Base-by-base conservation (phyloP, 805 yeast genomes). In the Yarrowia sp. region DNA sequence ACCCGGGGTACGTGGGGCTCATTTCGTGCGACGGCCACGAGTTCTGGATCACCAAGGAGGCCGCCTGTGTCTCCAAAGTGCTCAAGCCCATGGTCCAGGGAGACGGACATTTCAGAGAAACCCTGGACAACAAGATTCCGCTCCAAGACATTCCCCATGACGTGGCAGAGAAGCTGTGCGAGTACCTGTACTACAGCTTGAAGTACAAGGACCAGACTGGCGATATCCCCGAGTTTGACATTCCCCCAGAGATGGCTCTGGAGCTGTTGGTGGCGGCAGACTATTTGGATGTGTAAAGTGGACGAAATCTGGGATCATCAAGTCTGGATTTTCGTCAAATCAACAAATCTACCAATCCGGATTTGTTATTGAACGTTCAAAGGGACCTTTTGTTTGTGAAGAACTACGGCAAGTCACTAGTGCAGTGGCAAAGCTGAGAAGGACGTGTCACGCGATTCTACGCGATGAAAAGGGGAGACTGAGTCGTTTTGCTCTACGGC, bases 261-360 rank as follows among this genome's bases (percentile, higher is more conserved):
- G 98, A 95, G 76, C 80, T 94, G 72, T 79, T 95, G 55, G 94
- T 95, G 45, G 97, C 97, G 35, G 97, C 98, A 1, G 99, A 95
- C 76, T 94, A 86, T 76, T 79, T 92, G 73, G 94, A 91, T 42
- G 68, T 71, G 66, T 58, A 70, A 70, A 19, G 1, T 19, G 19
- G 19, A 19, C 1, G 19, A 19, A 19, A 19, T 19, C 19, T 19
- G 19, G 19, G 19, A 19, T 19, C 19, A 1, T 19, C 19, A 19
- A 19, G 19, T 19, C 19, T 19, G 19, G 19, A 19, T 19, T 19
- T 19, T 19, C 19, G 19, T 19, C 1, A 19, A 19, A 19, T 19
- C 19, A 19, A 1, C 19, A 19, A 19, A 19, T 19, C 19, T 1
- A 19, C 19, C 19, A 19, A 19, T 19, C 19, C 19, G 19, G 19